These are phyloP conservation scores for Hygrophila difformis DNA, from an alignment of 257 asterid genomes.

Conservation along the genomic window DNA sequence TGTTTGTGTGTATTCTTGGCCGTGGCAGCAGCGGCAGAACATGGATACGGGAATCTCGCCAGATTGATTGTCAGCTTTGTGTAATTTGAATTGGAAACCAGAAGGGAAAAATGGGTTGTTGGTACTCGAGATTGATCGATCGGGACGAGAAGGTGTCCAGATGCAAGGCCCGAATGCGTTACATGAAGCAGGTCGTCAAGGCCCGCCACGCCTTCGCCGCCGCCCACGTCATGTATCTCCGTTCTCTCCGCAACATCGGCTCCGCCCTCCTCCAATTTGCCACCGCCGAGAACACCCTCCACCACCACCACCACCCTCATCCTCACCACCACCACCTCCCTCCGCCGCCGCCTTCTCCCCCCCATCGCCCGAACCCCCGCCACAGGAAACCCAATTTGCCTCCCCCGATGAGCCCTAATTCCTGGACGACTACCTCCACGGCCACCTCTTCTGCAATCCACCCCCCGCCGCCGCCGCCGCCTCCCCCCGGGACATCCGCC, in stretches of 20 bases:
- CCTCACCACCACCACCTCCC: conserved; percentile 32
- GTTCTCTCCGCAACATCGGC: conserved; percentile 74
- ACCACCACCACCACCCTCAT: conserved; percentile 21
- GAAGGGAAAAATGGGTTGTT: conserved; percentile 73
- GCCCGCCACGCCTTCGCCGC: conserved; percentile 78
- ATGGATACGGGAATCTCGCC: no score
- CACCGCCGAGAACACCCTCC: conserved; percentile 66
- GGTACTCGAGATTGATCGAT: conserved; percentile 55
- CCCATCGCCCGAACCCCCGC: conserved; percentile 21
- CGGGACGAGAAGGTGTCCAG: conserved; percentile 87
- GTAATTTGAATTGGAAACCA: no score
- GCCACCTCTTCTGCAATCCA: conserved; percentile 39
- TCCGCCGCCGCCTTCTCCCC: conserved; percentile 13
- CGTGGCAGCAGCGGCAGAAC: no score
- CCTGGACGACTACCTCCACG: conserved; percentile 51
- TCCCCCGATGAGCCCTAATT: conserved; percentile 55
- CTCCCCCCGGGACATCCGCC: conserved; percentile 50
- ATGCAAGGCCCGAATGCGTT: conserved; percentile 71
- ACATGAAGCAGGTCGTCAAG: conserved; percentile 81
- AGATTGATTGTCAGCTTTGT: no score
- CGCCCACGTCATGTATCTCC: conserved; percentile 64
- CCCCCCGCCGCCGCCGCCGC: conserved; percentile 75
- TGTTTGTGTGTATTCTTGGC: no score
- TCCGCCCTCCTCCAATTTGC: conserved; percentile 76
- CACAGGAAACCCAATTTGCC: conserved; percentile 46